A percentile compares a stretch with the other conserved stretches of the same genome.
phyloP scores from a whole-genome alignment of 345 rosid genomes.

The Populus alba region DNA sequence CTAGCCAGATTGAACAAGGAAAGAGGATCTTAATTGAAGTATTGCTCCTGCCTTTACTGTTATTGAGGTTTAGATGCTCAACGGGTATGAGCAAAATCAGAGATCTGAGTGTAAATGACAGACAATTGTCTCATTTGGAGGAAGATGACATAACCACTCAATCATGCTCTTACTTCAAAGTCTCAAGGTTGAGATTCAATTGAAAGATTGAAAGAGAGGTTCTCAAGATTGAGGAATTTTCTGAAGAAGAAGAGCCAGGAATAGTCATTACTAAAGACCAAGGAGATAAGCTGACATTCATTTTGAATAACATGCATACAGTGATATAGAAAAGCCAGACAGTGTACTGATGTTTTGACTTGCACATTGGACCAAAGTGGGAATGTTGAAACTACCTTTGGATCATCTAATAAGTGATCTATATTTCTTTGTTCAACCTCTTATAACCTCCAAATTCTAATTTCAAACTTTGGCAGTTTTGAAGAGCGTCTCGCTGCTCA shows the following conservation, averaged over 20 bases:
- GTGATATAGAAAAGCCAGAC: neutral
- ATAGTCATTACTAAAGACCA: neutral
- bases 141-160: neutral
- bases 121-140: neutral
- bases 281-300: neutral
- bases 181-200: neutral
- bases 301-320: neutral
- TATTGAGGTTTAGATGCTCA: neutral
- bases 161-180: neutral
- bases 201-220: neutral
- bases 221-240: neutral
- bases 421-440: neutral
- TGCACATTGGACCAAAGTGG: neutral
- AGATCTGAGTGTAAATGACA: neutral
- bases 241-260: neutral
- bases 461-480: constrained; percentile 49
- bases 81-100: neutral
- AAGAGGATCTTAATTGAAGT: neutral
- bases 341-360: neutral
- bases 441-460: constrained; percentile 2
- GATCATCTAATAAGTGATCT: neutral
- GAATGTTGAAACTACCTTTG: neutral
- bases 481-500: constrained; percentile 96
- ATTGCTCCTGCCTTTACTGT: neutral
- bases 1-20: neutral